Evolutionary conservation across 2,329 filamentous ascomycete genomes (phyloP), one percentile per base, ranked within the genome.

Genomic region (Huntiella moniliformis): DNA sequence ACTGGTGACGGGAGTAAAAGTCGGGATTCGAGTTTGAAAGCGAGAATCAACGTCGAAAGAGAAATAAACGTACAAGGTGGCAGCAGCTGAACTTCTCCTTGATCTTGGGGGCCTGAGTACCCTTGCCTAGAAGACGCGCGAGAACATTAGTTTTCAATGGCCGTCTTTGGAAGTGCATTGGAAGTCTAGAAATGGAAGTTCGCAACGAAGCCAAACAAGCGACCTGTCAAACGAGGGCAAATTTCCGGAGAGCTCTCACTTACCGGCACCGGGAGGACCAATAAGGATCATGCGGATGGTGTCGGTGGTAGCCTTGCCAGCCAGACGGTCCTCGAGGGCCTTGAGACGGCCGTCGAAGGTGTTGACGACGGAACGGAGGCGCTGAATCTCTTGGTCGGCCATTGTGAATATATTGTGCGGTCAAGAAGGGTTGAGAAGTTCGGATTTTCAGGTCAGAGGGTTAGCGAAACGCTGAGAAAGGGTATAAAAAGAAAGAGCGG

Each of bases 1-100:
- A 28, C 5, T 6, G 22, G 22, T 15, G 31, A 13, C 12, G n/a
- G 31, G n/a, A 12, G n/a, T 12, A 4, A 28, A 38, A 44, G 42
- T 37, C 10, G 32, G 12, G 31, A 13, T 8, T 38, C 16, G 12
- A 37, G 31, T 33, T 33, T 8, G 17, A 15, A 10, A 11, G 12
- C 4, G 6, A 38, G 17, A 16, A 28, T 28, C 22, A 28, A 28
- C 7, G 22, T 28, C 22, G 8, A 38, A 32, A 39, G 16, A 13
- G 12, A 17, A 15, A 33, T 10, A 46, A 38, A 46, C 35, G n/a
- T 34, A 95, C 87, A 68, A 98, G 68, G 66, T 98, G 91, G 70
- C 91, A 98, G 68, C 86, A 86, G 62, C 79, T 85, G 69, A 87
- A 98, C 70, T 84, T 92, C 61, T 96, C 88, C 75, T 95, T 95